Conservation (phyloP, 352 stramenopile species). For the Pythium dissotocum region DNA sequence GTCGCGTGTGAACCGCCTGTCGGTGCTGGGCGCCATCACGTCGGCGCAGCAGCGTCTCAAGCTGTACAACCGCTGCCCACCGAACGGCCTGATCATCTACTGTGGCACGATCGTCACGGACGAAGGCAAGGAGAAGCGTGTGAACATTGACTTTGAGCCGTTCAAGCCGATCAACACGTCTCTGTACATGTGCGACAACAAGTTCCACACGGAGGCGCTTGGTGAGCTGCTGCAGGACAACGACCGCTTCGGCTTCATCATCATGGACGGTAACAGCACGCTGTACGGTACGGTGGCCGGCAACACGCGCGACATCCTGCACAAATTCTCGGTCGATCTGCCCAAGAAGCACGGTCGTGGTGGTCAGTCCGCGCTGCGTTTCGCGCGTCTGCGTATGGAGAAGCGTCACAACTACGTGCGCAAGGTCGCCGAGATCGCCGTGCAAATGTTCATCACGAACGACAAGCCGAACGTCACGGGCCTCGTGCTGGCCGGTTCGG, state of each 20-base stretch:
- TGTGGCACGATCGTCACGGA: constrained; percentile 99
- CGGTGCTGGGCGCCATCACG: constrained; percentile 98
- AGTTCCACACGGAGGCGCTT: constrained; percentile 99
- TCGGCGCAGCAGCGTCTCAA: constrained; percentile 99
- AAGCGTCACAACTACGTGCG: constrained; percentile 99
- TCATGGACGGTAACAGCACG: constrained; percentile 99
- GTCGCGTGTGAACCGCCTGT: constrained; percentile 98
- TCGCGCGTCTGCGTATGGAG: constrained; percentile 98
- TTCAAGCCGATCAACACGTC: constrained; percentile 99
- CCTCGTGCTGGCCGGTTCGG: constrained; percentile 97
- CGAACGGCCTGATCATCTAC: constrained; percentile 99
- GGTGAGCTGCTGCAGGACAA: constrained; percentile 99
- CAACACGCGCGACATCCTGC: constrained; percentile 91
- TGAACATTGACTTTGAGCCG: constrained; percentile 99
- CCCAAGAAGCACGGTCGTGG: constrained; percentile 99
- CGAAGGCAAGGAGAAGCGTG: constrained; percentile 99
- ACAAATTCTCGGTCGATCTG: constrained; percentile 97
- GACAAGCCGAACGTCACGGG: constrained; percentile 97
- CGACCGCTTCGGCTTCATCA: constrained; percentile 99
- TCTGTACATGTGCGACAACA: constrained; percentile 99
- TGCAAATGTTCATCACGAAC: constrained; percentile 98
- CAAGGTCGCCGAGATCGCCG: constrained; percentile 98
- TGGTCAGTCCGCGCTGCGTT: constrained; percentile 99
- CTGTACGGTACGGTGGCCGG: constrained; percentile 98
- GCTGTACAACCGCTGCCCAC: constrained; percentile 96